Evolutionary conservation across 495 filamentous ascomycete genomes (phyloP), one percentile per base, ranked within the genome.

Genomic region (Durotheca rogersii): DNA sequence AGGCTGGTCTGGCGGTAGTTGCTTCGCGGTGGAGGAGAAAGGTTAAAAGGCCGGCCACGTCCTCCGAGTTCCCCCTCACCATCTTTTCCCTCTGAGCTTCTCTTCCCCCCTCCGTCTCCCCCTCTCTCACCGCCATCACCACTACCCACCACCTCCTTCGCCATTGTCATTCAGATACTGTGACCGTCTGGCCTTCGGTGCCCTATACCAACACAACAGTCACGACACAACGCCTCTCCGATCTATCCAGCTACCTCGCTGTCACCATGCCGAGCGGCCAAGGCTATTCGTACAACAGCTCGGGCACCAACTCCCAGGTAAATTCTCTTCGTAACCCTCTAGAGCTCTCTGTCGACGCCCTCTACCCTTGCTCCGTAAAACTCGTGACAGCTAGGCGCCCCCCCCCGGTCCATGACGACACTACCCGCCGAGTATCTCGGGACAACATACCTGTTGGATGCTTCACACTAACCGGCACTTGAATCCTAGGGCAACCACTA

Each of bases 401-500:
- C n/a, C n/a, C n/a, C n/a, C n/a, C n/a, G n/a, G n/a, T n/a, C n/a
- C n/a, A n/a, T n/a, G n/a, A n/a, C n/a, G n/a, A n/a, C n/a, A n/a
- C n/a, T n/a, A n/a, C n/a, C n/a, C n/a, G n/a, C n/a, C n/a, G n/a
- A n/a, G n/a, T n/a, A n/a, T n/a, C n/a, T n/a, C n/a, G n/a, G n/a
- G n/a, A n/a, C n/a, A n/a, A n/a, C n/a, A n/a, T n/a, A n/a, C n/a
- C n/a, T n/a, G n/a, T n/a, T n/a, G n/a, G n/a, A n/a, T n/a, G n/a
- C n/a, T n/a, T n/a, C n/a, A n/a, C n/a, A n/a, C 6, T 3, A 2
- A 17, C 56, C 54, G 33, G 59, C 40, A 23, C 12, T 6, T 12
- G 7, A n/a, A 3, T 15, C 12, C 16, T 12, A 79, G 74, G 76
- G 73, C 23, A 82, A 81, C 68, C 77, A 79, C 60, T 82, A 75